Evolutionary conservation across 2,329 filamentous ascomycete genomes (phyloP).

Genomic region (Fusarium sp.): DNA sequence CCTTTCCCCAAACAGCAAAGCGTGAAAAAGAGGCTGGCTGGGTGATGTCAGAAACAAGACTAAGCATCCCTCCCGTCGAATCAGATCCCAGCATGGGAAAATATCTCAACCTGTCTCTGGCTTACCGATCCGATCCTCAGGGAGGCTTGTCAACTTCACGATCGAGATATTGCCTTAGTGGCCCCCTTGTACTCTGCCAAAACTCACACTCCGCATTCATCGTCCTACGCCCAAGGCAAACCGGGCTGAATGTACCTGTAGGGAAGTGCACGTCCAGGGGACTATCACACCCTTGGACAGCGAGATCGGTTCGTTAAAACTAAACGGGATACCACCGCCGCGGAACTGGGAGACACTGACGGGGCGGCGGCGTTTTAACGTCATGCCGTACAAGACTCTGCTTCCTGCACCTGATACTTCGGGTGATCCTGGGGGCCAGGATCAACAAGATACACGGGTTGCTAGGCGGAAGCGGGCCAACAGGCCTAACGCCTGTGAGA

Average conservation of each 20-base stretch:
- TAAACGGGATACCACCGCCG: neutral
- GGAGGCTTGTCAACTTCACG: constrained; percentile 21
- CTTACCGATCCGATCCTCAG: constrained; percentile 9
- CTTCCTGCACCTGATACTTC: constrained; percentile 12
- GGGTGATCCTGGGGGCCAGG: neutral
- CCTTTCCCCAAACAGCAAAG: constrained; percentile 4
- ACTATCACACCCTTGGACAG: constrained; percentile 1
- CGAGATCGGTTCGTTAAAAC: neutral
- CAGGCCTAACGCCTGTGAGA: constrained; percentile 29
- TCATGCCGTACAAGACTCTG: constrained; percentile 11
- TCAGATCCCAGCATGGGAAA: neutral
- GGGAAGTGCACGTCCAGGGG: neutral
- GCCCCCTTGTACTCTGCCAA: neutral
- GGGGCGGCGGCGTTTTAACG: neutral
- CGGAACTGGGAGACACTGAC: neutral
- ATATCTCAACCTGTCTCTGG: constrained; percentile 8
- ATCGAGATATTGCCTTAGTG: constrained; percentile 17
- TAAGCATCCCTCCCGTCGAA: neutral
- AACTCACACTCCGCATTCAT: neutral
- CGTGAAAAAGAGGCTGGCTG: neutral
- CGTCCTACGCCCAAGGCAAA: neutral
- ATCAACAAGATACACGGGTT: constrained; percentile 14
- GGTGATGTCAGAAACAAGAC: neutral
- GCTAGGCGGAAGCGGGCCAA: constrained; percentile 17
- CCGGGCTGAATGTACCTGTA: neutral